Base-by-base conservation (phyloP, 345 rosid genomes). In the Mangifera indica region DNA sequence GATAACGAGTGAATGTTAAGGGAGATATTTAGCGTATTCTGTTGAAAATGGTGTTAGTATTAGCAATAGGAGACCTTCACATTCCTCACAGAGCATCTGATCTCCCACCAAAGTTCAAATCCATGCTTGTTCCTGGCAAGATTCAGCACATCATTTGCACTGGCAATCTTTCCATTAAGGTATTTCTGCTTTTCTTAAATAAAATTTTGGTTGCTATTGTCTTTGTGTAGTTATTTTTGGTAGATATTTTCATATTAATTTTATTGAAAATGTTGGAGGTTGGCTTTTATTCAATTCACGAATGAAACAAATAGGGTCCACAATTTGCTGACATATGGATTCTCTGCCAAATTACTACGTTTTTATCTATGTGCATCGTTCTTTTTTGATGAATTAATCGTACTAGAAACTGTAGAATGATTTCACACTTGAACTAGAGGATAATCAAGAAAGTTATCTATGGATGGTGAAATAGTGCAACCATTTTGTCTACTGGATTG, bases 91-190 rank as follows among this genome's bases (percentile, higher is more conserved):
- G 84, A 60, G 84, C 84, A 5, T 26, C 81, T 75, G 84, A 78
- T 75, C 81, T 81, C 46, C 84, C 84, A 22, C 74, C 77, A 4
- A 81, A 81, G 75, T 81, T 81, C 70, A 81, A 81, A 71, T 78
- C 84, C 52, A 81, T 81, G 84, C 79, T 81, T 55, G 84, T 78
- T 64, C 79, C 84, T 72, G 84, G 81, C 66, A 78, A 81, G 81
- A 81, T 81, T 76, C 84, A 81, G 61, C 84, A 81, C 72, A 75
- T 81, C 70, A 77, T 78, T 69, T 81, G 79, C 65, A 78, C 84
- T 11, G 84, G 84, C 65, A 81, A 81, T 72, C 84, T 81, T 46
- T 78, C 77, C 42, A 69, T 81, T 72, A 81, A 78, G 66, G 84
- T 81, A 78, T 34, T 25, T 58, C 5, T 69, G 2, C 24, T 7